phyloP scores from a whole-genome alignment of 352 stramenopile genomes.

The Albugo candida region DNA sequence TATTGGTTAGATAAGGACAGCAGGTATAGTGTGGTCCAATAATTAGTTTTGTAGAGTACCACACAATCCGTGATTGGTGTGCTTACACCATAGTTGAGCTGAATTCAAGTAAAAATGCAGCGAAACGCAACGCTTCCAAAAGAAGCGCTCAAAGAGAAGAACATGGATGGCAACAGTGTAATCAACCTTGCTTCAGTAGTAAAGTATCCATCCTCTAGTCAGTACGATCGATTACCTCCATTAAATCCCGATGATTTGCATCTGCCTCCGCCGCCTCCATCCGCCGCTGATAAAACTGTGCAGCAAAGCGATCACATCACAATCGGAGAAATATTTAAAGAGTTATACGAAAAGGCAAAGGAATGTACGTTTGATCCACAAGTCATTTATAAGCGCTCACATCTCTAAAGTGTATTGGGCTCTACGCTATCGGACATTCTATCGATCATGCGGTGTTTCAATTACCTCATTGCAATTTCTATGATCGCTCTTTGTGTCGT shows the following conservation, averaged over 20 bases:
- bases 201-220: too few relatives aligned
- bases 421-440: slow-evolving; percentile 65
- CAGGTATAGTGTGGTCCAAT: too few relatives aligned
- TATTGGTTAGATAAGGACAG: too few relatives aligned
- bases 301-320: slow-evolving; percentile 45
- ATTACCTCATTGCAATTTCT: slow-evolving; percentile 41
- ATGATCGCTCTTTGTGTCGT: slow-evolving; percentile 60
- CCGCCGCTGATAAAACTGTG: slow-evolving; percentile 49
- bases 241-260: slow-evolving; percentile 76
- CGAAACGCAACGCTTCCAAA: too few relatives aligned
- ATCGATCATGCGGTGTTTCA: slow-evolving; percentile 52
- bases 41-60: too few relatives aligned
- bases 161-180: too few relatives aligned
- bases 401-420: slow-evolving; percentile 30
- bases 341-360: slow-evolving; percentile 62
- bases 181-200: too few relatives aligned
- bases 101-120: too few relatives aligned
- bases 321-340: slow-evolving; percentile 63
- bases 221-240: slow-evolving; percentile 20
- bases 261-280: slow-evolving; percentile 50
- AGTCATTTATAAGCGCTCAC: too few relatives aligned
- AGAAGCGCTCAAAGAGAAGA: too few relatives aligned
- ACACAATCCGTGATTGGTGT: too few relatives aligned
- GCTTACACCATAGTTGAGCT: too few relatives aligned
- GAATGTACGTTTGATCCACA: slow-evolving; percentile 27